These are phyloP conservation scores for Pestalotiopsis sp. DNA, from an alignment of 2,329 filamentous ascomycete species.

Conservation along the genomic window DNA sequence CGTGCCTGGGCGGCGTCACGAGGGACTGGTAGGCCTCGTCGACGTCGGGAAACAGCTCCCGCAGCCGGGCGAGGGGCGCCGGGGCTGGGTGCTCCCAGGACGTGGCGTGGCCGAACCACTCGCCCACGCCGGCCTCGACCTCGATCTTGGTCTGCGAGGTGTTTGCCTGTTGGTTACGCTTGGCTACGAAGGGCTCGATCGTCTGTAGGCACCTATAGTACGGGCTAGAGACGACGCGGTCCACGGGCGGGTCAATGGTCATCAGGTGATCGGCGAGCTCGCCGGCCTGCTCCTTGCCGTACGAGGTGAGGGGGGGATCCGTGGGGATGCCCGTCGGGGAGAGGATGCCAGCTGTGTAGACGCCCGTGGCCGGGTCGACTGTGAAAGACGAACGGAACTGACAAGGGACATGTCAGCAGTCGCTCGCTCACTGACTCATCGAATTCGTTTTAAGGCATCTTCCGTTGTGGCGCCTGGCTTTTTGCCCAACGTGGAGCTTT, in stretches of 20 bases:
- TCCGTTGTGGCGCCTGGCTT: slow-evolving; percentile 4
- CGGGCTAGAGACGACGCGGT: slow-evolving; percentile 77
- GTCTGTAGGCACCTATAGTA: slow-evolving; percentile 91
- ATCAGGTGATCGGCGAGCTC: slow-evolving; percentile 73
- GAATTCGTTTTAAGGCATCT: background rate
- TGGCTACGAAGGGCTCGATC: slow-evolving; percentile 67
- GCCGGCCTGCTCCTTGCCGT: slow-evolving; percentile 82
- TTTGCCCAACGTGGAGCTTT: slow-evolving; percentile 16
- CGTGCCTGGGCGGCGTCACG: slow-evolving; percentile 71
- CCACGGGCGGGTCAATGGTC: slow-evolving; percentile 66
- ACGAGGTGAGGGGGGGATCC: slow-evolving; percentile 83
- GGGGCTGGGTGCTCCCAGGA: slow-evolving; percentile 81
- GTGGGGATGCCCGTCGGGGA: slow-evolving; percentile 87
- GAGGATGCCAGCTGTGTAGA: slow-evolving; percentile 72
- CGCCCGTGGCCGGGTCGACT: slow-evolving; percentile 78
- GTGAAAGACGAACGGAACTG: slow-evolving; percentile 92
- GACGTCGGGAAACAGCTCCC: slow-evolving; percentile 67
- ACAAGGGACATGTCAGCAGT: slow-evolving; percentile 22
- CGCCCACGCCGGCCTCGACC: slow-evolving; percentile 65
- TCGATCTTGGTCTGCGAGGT: slow-evolving; percentile 42
- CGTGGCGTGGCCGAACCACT: slow-evolving; percentile 88
- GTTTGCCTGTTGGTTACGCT: slow-evolving; percentile 33
- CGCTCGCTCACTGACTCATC: background rate
- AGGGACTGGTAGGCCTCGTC: slow-evolving; percentile 61
- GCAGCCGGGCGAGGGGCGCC: slow-evolving; percentile 64